Evolutionary conservation across 2,329 filamentous ascomycete genomes (phyloP), one percentile per base, ranked within the genome.

Genomic region (Ascochyta rabiei): DNA sequence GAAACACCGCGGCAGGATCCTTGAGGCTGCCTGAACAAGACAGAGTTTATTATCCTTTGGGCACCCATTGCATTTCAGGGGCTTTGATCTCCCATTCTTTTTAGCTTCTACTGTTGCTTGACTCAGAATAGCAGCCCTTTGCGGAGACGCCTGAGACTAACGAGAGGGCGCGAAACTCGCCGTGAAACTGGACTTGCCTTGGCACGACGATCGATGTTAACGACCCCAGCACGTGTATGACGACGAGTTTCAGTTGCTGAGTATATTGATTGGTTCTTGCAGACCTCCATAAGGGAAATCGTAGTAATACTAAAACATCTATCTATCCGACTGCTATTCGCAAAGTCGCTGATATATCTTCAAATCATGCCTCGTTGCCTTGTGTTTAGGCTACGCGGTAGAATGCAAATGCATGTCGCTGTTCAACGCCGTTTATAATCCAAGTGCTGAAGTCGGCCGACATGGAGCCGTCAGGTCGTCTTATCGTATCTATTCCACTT

Each of bases 291-390:
- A 39, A 26, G 28, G 30, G 31, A 42, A 35, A 16, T 39, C 24
- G 12, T 50, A n/a, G 2, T 50, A 43, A 47, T 46, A 16, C 46
- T 55, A 55, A 19, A 45, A 21, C 31, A n/a, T 55, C 37, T 47
- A 55, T 55, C 47, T 55, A 42, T 28, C 18, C 31, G 26, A 42
- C 24, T 42, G 41, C 23, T 46, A 10, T 19, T 28, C 34, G 51
- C 40, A 26, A 10, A 26, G 31, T 42, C 47, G 23, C n/a, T 55
- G 41, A 41, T 55, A 49, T 46, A 38, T 50, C 47, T 46, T 50
- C 24, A 41, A 55, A 41, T 50, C 52, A 24, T 55, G 30, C 41
- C 46, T 50, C 47, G 6, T 54, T 40, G 45, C 39, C 16, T 23
- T n/a, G 23, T 26, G 19, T 3, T 24, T 28, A 7, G 35, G 43